Evolutionary conservation across 345 rosid species (phyloP).

Genomic region (Luvunga scandens): DNA sequence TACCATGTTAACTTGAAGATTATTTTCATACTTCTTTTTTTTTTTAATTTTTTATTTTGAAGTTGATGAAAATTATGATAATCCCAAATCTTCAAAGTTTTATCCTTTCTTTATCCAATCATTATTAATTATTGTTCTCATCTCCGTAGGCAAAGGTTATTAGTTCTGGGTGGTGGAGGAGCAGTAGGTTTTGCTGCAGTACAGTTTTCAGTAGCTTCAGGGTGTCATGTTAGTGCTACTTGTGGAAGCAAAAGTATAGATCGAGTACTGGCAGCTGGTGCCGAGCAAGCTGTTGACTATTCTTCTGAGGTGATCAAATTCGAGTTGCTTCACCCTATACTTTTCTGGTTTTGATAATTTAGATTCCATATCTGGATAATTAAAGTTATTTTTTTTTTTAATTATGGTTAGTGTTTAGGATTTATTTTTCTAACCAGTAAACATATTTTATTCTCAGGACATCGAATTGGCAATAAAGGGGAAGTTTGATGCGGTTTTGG

Average conservation of each 20-base stretch:
- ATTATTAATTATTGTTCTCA: conserved; percentile 1
- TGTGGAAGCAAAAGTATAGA: conserved; percentile 72
- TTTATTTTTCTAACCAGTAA: not conserved
- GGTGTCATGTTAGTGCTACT: conserved; percentile 77
- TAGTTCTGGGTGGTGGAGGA: conserved; percentile 91
- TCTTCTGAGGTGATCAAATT: conserved; percentile 54
- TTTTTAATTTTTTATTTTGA: not conserved
- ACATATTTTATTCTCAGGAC: conserved; percentile 47
- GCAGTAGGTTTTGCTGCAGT: conserved; percentile 94
- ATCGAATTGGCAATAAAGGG: conserved; percentile 77
- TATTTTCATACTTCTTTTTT: not conserved
- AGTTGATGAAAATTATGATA: not conserved
- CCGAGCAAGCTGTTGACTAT: conserved; percentile 89
- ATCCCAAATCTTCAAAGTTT: not conserved
- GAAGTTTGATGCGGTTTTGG: conserved; percentile 87
- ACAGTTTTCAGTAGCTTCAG: conserved; percentile 75
- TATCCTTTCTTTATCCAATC: not conserved
- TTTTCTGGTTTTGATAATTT: not conserved
- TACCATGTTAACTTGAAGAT: not conserved
- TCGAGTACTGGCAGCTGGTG: conserved; percentile 69
- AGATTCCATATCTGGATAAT: not conserved
- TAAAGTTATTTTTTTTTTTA: not conserved
- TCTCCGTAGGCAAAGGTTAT: conserved; percentile 67
- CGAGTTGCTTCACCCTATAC: not conserved
- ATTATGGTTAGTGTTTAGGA: not conserved